Evolutionary conservation across 2,329 filamentous ascomycete genomes (phyloP).

Genomic region (Aureobasidium zeae): DNA sequence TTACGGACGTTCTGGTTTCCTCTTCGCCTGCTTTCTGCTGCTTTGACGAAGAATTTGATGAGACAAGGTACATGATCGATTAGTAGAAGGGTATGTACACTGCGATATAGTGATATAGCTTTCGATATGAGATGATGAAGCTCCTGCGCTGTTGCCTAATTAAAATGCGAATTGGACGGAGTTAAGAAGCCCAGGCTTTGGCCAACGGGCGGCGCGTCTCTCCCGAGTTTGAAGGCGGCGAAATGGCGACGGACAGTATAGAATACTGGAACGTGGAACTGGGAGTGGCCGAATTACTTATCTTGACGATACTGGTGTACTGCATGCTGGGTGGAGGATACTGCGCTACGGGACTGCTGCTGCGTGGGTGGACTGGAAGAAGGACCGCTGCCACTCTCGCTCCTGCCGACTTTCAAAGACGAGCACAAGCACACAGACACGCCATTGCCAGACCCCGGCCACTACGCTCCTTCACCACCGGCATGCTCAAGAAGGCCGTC

Average conservation of each 20-base stretch:
- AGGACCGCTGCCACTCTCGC: constrained; percentile 17
- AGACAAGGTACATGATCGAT: too few relatives aligned
- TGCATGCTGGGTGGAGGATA: constrained; percentile 25
- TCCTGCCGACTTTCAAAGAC: constrained; percentile 20
- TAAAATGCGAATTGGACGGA: too few relatives aligned
- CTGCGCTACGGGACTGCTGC: constrained; percentile 21
- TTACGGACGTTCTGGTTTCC: not conserved
- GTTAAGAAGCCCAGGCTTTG: too few relatives aligned
- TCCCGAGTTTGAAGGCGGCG: too few relatives aligned
- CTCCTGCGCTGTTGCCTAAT: too few relatives aligned
- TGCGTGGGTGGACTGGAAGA: constrained; percentile 19
- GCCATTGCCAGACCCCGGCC: constrained; percentile 1
- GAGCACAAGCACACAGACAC: constrained; percentile 14
- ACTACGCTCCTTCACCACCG: constrained; percentile 20
- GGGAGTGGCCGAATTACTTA: constrained; percentile 10
- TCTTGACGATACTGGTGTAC: constrained; percentile 18
- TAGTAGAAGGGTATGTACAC: too few relatives aligned
- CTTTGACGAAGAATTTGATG: too few relatives aligned
- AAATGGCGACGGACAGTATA: not conserved
- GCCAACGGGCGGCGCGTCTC: too few relatives aligned
- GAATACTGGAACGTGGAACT: not conserved
- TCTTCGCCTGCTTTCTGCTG: constrained; percentile 2
- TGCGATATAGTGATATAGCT: too few relatives aligned
- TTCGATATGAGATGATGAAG: too few relatives aligned
- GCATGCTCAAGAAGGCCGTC: constrained; percentile 36